These are phyloP conservation scores for Tulasnella sp. DNA, from an alignment of 768 basidiomycete genomes.

Conservation along the genomic window DNA sequence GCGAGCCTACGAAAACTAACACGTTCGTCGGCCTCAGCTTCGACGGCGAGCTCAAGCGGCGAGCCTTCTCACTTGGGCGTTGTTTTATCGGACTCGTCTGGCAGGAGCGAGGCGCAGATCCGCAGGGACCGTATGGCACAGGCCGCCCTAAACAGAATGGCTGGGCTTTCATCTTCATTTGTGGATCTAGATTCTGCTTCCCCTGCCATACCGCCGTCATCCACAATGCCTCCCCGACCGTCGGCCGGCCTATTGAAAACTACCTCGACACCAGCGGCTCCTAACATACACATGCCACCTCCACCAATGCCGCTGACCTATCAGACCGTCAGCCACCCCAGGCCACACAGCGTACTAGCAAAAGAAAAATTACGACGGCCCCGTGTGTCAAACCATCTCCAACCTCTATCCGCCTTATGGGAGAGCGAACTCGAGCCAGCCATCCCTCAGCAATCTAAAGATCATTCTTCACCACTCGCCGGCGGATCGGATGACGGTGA, in stretches of 20 bases:
- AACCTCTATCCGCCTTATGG: conserved; percentile 13
- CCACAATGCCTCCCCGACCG: no score
- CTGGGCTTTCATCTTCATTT: no score
- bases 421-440: conserved; percentile 14
- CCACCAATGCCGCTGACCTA: no score
- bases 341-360: neutral
- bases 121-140: neutral
- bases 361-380: neutral
- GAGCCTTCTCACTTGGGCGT: neutral
- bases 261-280: no score
- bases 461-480: neutral
- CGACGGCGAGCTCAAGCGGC: neutral
- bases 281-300: no score
- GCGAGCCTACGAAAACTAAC: neutral
- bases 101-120: neutral
- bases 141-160: neutral
- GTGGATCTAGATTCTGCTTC: no score
- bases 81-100: neutral
- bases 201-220: no score
- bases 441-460: neutral
- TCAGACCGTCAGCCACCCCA: no score
- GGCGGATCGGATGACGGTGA: neutral
- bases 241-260: no score
- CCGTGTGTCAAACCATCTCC: conserved; percentile 15
- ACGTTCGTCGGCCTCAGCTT: neutral